Base-by-base conservation (phyloP, 805 yeast species). In the Wickerhamiella musiphila region DNA sequence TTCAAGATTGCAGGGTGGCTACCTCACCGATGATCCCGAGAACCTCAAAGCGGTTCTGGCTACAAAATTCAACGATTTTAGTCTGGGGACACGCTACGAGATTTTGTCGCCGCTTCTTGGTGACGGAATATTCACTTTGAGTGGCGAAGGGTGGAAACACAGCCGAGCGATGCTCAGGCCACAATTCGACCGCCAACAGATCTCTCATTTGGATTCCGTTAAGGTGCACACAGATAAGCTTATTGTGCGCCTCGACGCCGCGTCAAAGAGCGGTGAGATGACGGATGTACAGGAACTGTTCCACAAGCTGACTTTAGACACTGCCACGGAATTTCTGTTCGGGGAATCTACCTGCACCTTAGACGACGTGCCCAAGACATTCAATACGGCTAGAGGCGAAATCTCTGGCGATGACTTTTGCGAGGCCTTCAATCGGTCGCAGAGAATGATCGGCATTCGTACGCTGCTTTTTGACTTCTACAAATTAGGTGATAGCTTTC, bases 81-180 rank as follows among this genome's bases (percentile, higher is more conserved):
- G 41, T 10, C 43, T 49, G 3, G 54, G 54, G 15, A 26, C 36
- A 29, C 44, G 54, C 18, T 38, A 39, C 36, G 39, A 37, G 7
- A 35, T 36, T 2, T 36, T 44, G 34, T 33, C 26, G 22, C 38
- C 43, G 2, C 29, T 47, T 14, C 36, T 49, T 9, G 52, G 52
- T 14, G 40, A 45, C 18, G 54, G 52, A 3, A 46, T 49, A 18
- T 49, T 49, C 33, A 46, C 52, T 2, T 40, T 44, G n/a, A 38
- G 43, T 16, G 54, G 53, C 18, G 43, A 41, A 12, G 48, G 43
- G 11, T 49, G 54, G 54, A 42, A 43, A 29, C 53, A 49, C 35
- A 43, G 49, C 15, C 42, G 54, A 12, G 40, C 52, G 6, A 14
- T 49, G 38, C 35, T 49, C 29, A 41, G 51, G 13, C 54, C 54